Conservation (phyloP, 768 basidiomycete genomes). For the Pleurotus ostreatus region DNA sequence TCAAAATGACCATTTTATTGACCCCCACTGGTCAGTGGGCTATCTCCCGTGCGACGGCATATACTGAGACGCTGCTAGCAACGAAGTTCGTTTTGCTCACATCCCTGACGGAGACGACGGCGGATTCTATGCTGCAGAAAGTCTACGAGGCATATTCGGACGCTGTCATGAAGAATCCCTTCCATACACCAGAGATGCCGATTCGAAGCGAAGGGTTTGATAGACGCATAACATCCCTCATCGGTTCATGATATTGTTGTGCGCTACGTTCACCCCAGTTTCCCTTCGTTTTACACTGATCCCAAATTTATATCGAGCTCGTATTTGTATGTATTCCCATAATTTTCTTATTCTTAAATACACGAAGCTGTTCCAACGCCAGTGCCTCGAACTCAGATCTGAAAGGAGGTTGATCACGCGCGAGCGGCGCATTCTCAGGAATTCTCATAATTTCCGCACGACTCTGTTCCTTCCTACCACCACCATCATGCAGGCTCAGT, state of each 20-base stretch:
- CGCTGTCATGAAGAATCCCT: slow-evolving; percentile 98
- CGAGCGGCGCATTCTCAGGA: no score
- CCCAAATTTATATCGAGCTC: no score
- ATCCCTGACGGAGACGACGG: slow-evolving; percentile 67
- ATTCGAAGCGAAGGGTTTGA: slow-evolving; percentile 92
- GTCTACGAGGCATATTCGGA: slow-evolving; percentile 94
- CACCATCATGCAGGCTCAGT: slow-evolving; percentile 36
- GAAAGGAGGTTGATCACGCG: no score
- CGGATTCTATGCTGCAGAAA: slow-evolving; percentile 70
- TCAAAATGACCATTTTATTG: slow-evolving; percentile 89
- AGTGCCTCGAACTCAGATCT: neutral
- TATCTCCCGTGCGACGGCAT: neutral
- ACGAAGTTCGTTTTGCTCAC: slow-evolving; percentile 95
- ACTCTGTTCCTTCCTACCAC: neutral
- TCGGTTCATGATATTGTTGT: slow-evolving; percentile 38
- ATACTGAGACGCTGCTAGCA: slow-evolving; percentile 41
- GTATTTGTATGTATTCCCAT: no score
- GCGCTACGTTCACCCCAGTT: neutral
- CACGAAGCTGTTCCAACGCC: neutral
- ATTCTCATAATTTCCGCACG: neutral
- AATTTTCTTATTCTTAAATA: neutral
- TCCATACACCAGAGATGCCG: slow-evolving; percentile 99
- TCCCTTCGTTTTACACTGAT: no score
- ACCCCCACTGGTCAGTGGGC: slow-evolving; percentile 75
- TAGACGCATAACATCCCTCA: slow-evolving; percentile 54